These are phyloP conservation scores for Aspergillus piperis DNA, from an alignment of 2,329 filamentous ascomycete genomes.

Conservation along the genomic window DNA sequence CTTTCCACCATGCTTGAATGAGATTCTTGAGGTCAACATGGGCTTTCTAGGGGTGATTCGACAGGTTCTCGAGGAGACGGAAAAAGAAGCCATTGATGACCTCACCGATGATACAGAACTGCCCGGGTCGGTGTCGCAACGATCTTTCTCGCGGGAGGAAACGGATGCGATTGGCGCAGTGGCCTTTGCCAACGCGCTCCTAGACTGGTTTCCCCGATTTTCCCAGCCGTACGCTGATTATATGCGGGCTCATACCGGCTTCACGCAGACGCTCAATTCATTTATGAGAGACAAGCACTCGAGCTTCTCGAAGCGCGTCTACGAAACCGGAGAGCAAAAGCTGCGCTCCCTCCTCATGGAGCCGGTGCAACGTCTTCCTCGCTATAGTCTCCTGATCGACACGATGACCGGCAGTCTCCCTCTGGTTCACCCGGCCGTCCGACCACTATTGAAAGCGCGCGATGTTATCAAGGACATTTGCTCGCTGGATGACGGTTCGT, in stretches of 20 bases:
- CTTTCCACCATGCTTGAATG: constrained; percentile 78
- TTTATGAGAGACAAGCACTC: constrained; percentile 77
- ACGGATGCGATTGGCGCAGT: constrained; percentile 77
- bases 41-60: constrained; percentile 76
- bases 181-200: constrained; percentile 74
- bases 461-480: constrained; percentile 97
- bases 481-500: constrained; percentile 74
- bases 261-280: constrained; percentile 75
- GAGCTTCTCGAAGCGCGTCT: constrained; percentile 76
- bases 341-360: constrained; percentile 92
- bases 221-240: constrained; percentile 90
- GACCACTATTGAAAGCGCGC: constrained; percentile 79
- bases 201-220: constrained; percentile 93
- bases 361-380: constrained; percentile 88
- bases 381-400: constrained; percentile 95
- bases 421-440: constrained; percentile 79
- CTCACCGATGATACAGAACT: constrained; percentile 63
- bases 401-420: constrained; percentile 87
- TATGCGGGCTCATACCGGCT: constrained; percentile 84
- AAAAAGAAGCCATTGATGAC: constrained; percentile 75
- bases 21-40: constrained; percentile 79
- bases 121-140: constrained; percentile 49
- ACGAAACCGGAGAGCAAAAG: constrained; percentile 83
- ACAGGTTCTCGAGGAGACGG: constrained; percentile 76
- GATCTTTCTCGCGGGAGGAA: constrained; percentile 46